phyloP scores from a whole-genome alignment of 495 filamentous ascomycete species.

The Pyronema domesticum region DNA sequence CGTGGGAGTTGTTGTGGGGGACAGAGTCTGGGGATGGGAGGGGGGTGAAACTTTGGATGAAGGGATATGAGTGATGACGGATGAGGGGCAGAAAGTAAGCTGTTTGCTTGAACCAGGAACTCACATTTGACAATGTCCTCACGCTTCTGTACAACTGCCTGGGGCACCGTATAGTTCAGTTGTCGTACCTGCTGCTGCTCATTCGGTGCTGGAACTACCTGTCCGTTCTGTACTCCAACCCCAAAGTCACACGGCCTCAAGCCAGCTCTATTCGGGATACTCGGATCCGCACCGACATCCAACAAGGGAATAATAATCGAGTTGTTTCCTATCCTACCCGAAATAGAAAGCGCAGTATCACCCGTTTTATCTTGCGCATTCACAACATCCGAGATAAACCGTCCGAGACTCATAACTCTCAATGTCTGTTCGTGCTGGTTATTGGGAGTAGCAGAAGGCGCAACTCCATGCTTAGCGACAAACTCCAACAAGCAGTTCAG shows the following conservation, averaged over 20 bases:
- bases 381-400: constrained; percentile 90
- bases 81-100: no score
- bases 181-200: constrained; percentile 21
- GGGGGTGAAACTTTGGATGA: no score
- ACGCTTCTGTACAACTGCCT: constrained; percentile 23
- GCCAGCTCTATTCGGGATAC: constrained; percentile 74
- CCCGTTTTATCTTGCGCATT: constrained; percentile 82
- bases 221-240: constrained; percentile 41
- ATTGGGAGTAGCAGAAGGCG: constrained; percentile 25
- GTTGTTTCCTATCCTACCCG: constrained; percentile 71
- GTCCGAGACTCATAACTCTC: constrained; percentile 60
- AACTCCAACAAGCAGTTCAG: constrained; percentile 84
- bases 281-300: constrained; percentile 79
- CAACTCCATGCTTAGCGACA: constrained; percentile 67
- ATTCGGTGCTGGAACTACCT: constrained; percentile 30
- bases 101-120: constrained; percentile 18
- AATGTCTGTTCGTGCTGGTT: constrained; percentile 34
- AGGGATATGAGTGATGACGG: no score
- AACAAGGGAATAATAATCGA: constrained; percentile 83
- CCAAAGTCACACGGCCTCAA: constrained; percentile 80
- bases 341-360: constrained; percentile 87
- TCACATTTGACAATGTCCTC: constrained; percentile 51
- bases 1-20: no score
- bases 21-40: no score
- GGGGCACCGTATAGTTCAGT: constrained; percentile 19